A percentile compares a stretch with the other conserved stretches of the same genome.
These are phyloP conservation scores for Sambucus nigra DNA, from an alignment of 129 eudicot genomes.

Conservation along the genomic window DNA sequence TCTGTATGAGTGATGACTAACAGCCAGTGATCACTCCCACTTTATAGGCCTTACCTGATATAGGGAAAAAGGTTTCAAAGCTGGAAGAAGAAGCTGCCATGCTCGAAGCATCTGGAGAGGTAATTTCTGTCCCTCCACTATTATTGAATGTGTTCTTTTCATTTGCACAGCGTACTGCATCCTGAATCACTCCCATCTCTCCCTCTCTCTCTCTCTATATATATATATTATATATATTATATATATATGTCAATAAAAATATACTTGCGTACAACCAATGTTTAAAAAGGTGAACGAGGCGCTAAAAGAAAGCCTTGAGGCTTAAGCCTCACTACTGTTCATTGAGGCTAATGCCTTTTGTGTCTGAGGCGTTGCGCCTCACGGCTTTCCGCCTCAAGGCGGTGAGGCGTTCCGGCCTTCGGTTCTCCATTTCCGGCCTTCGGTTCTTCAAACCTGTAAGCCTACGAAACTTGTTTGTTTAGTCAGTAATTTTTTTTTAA, in stretches of 20 bases:
- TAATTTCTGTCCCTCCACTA: conserved; percentile 12
- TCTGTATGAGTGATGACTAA: conserved; percentile 2
- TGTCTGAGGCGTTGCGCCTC: too few species aligned
- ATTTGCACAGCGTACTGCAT: neutral
- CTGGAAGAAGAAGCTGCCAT: conserved; percentile 81
- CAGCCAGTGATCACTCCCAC: conserved; percentile 5
- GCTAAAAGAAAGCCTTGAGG: too few species aligned
- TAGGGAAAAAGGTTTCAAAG: conserved; percentile 76
- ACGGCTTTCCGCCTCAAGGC: too few species aligned
- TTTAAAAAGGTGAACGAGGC: too few species aligned
- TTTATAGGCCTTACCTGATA: conserved; percentile 84
- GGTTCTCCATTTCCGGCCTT: too few species aligned
- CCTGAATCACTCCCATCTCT: neutral
- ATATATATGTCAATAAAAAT: neutral
- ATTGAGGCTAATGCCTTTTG: too few species aligned
- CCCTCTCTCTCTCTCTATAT: neutral
- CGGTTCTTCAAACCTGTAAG: too few species aligned
- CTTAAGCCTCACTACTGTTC: too few species aligned
- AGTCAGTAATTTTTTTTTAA: too few species aligned
- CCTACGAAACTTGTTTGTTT: too few species aligned
- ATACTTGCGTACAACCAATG: neutral
- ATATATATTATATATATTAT: too few species aligned
- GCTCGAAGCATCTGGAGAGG: conserved; percentile 98
- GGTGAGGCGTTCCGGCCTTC: too few species aligned
- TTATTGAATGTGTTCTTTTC: neutral